phyloP scores from a whole-genome alignment of 129 eudicot genomes.

The Flaveria robusta region DNA sequence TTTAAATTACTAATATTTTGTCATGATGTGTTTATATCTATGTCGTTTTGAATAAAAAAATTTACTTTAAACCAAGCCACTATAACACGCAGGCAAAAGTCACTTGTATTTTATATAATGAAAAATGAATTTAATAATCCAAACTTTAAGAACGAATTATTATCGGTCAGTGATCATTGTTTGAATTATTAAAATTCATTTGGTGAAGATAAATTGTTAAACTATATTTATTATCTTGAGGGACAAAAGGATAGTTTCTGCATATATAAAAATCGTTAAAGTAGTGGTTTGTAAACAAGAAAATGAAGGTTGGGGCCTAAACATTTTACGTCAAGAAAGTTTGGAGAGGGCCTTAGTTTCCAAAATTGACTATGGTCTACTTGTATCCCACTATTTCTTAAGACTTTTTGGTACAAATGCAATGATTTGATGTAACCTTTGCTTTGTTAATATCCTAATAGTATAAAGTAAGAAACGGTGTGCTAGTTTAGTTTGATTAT shows the following conservation, averaged over 20 bases:
- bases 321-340: neutral
- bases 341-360: neutral
- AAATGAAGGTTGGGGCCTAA: slow-evolving; percentile 10
- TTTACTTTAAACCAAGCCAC: too few relatives aligned
- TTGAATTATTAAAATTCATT: too few relatives aligned
- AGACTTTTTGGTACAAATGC: slow-evolving; percentile 14
- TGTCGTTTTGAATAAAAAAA: too few relatives aligned
- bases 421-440: slow-evolving; percentile 23
- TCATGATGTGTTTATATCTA: too few relatives aligned
- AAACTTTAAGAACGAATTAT: too few relatives aligned
- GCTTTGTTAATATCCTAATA: neutral
- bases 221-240: neutral
- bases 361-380: neutral
- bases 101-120: too few relatives aligned
- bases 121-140: too few relatives aligned
- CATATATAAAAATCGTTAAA: neutral
- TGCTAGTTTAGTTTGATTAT: too few relatives aligned
- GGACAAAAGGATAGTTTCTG: neutral
- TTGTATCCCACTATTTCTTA: slow-evolving; percentile 16
- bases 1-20: too few relatives aligned
- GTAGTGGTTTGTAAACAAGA: neutral
- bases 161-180: too few relatives aligned
- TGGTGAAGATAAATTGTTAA: neutral
- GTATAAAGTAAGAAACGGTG: neutral
- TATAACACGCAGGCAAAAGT: too few relatives aligned